Base-by-base conservation (phyloP, 768 basidiomycete genomes). In the Strobilomyces dryophilus region DNA sequence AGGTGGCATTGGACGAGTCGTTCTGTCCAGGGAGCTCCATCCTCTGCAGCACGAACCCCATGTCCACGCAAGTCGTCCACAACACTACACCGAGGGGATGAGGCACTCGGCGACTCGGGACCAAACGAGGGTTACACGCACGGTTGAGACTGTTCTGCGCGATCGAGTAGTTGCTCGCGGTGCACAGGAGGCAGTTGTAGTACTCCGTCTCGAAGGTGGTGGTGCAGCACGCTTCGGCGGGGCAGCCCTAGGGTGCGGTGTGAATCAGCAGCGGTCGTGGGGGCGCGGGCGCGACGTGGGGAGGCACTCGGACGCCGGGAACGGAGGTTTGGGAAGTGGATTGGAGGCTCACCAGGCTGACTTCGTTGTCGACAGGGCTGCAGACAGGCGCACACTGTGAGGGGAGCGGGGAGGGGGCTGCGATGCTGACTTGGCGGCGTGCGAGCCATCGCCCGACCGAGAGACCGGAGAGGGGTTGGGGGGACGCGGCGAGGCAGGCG, bases 181-280 rank as follows among this genome's bases (percentile, higher is more conserved):
- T 61, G 51, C 79, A 80, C 4, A 61, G 34, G 55, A 77, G 62
- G 54, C 79, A 80, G 43, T 71, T 62, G 63, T 69, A 77, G 58
- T 74, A 78, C 5, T 55, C 49, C 0, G 58, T 65, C 52, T 75
- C 71, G 51, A 78, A 80, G 6, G 54, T 57, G 11, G 64, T 51
- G 6, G 72, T 65, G 59, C 79, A 80, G 51, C 79, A 80, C 20
- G 57, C 52, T 1, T 60, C 60, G 40, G 53, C 39, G 5, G 67
- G 67, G 20, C 66, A 71, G 51, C 63, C 67, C 67, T 71, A 27
- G 42, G 26, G 42, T 8, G 15, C n/a, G 17, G 6, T 26, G 7
- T 26, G 42, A 26, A 27, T 27, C 42, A 43, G 42, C n/a, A 27
- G 40, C 42, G 17, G 44, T 18, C n/a, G n/a, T n/a, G n/a, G n/a